Evolutionary conservation across 2,329 filamentous ascomycete genomes (phyloP).

Genomic region (Fusarium sp.): DNA sequence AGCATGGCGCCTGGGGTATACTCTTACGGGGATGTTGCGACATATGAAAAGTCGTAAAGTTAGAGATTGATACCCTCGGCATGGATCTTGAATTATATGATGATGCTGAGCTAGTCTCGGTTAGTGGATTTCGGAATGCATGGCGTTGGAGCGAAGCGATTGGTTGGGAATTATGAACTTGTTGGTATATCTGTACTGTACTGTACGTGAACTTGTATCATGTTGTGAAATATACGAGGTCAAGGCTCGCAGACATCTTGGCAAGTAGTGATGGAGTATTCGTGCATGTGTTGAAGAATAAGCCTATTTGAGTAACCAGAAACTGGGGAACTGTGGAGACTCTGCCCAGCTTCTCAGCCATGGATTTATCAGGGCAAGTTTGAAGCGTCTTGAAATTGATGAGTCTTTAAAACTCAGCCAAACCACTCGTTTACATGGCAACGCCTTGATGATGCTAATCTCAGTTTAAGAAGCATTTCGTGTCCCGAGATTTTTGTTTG

Average conservation of each 20-base stretch:
- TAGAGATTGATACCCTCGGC: neutral
- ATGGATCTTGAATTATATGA: neutral
- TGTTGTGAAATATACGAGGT: neutral
- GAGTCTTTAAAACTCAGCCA: slow-evolving; percentile 9
- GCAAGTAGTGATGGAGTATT: neutral
- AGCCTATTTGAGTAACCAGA: neutral
- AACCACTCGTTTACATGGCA: neutral
- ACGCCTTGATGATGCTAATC: neutral
- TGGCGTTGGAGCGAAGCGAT: slow-evolving; percentile 30
- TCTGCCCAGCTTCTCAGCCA: neutral
- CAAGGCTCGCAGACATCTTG: neutral
- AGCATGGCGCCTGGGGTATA: slow-evolving; percentile 42
- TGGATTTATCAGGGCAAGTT: slow-evolving; percentile 2
- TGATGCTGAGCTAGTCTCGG: too few relatives aligned
- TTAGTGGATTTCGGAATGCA: slow-evolving; percentile 14
- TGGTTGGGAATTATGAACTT: neutral
- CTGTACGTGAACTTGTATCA: neutral
- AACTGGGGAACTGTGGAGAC: slow-evolving; percentile 22
- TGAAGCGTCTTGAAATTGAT: slow-evolving; percentile 4
- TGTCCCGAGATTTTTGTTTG: neutral
- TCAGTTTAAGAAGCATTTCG: neutral
- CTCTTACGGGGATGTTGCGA: slow-evolving; percentile 38
- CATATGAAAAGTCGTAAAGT: slow-evolving; percentile 33
- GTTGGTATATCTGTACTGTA: neutral
- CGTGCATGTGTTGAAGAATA: neutral